Evolutionary conservation across 805 yeast genomes (phyloP).

Genomic region (Barnettozyma populi): DNA sequence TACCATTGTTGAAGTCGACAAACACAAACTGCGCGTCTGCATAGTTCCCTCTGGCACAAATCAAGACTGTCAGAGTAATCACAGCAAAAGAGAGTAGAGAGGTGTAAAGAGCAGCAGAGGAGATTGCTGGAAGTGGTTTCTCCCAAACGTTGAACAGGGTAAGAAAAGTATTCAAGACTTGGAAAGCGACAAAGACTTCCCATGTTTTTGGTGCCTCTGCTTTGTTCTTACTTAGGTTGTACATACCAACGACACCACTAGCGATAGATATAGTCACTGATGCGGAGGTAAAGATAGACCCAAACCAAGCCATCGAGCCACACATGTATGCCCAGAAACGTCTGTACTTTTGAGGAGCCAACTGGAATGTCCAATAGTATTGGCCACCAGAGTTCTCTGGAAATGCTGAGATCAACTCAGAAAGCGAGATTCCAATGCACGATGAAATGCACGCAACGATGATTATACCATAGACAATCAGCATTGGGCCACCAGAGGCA

Average conservation of each 20-base stretch:
- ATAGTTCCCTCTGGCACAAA: conserved; percentile 45
- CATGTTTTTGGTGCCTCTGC: conserved; percentile 37
- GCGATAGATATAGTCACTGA: conserved; percentile 52
- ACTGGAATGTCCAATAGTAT: conserved; percentile 48
- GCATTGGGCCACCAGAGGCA: conserved; percentile 49
- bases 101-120: conserved; percentile 42
- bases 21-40: conserved; percentile 49
- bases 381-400: conserved; percentile 53
- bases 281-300: conserved; percentile 56
- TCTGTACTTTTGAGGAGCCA: conserved; percentile 36
- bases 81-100: conserved; percentile 45
- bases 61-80: conserved; percentile 47
- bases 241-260: conserved; percentile 44
- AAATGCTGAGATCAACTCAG: conserved; percentile 45
- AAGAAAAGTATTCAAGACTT: conserved; percentile 37
- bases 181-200: conserved; percentile 47
- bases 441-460: conserved; percentile 42
- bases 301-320: conserved; percentile 56
- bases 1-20: conserved; percentile 43
- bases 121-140: conserved; percentile 41
- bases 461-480: conserved; percentile 50
- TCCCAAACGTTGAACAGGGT: conserved; percentile 44
- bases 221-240: conserved; percentile 29
- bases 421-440: conserved; percentile 42
- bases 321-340: conserved; percentile 43